These are phyloP conservation scores for Jatropha podagrica DNA, from an alignment of 441 rosid species.

Conservation along the genomic window DNA sequence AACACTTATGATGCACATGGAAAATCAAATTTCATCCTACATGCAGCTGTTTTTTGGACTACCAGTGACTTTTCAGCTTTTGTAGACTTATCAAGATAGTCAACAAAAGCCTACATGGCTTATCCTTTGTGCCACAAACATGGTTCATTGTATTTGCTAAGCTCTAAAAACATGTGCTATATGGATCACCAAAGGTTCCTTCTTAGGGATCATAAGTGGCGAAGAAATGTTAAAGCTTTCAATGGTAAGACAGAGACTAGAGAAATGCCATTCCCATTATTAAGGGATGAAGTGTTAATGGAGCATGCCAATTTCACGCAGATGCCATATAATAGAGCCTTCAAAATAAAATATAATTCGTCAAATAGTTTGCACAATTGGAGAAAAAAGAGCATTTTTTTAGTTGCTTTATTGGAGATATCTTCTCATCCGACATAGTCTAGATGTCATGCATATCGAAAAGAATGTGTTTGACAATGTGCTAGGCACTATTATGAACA, in stretches of 20 bases:
- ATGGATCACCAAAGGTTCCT: too few species aligned
- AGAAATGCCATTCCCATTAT: neutral
- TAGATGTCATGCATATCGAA: neutral
- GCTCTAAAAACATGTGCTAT: too few species aligned
- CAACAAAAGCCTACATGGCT: too few species aligned
- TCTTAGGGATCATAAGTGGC: neutral
- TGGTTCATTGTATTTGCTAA: too few species aligned
- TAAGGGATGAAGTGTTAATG: neutral
- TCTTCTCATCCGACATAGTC: neutral
- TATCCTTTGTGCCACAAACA: too few species aligned
- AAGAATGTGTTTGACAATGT: conserved; percentile 4
- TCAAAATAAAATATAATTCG: neutral
- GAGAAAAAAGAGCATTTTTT: neutral
- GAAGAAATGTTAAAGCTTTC: too few species aligned
- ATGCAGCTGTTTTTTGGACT: too few species aligned
- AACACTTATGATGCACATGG: too few species aligned
- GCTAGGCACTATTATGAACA: neutral
- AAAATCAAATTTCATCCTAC: too few species aligned
- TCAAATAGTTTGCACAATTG: neutral
- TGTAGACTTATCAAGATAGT: too few species aligned
- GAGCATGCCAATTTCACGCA: neutral
- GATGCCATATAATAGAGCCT: too few species aligned
- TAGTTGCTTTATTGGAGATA: neutral
- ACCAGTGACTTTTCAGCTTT: too few species aligned
- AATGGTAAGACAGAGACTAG: neutral